Base-by-base conservation (phyloP, 352 stramenopile genomes). In the Thraustochytrium striatum region DNA sequence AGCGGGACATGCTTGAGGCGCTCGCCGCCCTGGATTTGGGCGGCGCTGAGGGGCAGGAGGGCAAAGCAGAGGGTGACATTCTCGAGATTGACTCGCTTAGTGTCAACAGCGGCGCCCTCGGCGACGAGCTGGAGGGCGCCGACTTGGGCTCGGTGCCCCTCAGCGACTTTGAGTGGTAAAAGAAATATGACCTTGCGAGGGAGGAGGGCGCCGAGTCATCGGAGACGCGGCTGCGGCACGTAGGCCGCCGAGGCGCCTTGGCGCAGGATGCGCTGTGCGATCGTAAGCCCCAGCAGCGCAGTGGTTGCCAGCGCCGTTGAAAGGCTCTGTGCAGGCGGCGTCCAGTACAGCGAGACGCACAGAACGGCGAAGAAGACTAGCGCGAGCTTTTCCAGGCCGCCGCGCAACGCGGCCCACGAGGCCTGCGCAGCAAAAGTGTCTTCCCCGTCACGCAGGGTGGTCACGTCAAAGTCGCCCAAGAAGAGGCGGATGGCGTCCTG, bases 401-500 rank as follows among this genome's bases (percentile, higher is more conserved):
- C n/a, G n/a, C n/a, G n/a, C n/a, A n/a, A n/a, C n/a, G n/a, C n/a
- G n/a, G n/a, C n/a, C n/a, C n/a, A n/a, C n/a, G 35, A 25, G 59
- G 9, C 9, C 21, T 28, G 36, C 59, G 36, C 21, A n/a, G 59
- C 59, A n/a, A 70, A 70, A 33, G 53, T 32, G 38, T 70, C 59
- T 2, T 70, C 59, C 5, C 5, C 53, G 16, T 52, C 21, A 1
- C 59, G 35, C 13, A 70, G 59, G 25, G 59, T 44, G 2, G 59
- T 25, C 13, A 70, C 59, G n/a, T 1, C 16, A 36, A 82, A 83
- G 19, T 78, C 35, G 30, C 79, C 79, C 57, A 78, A 2, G 35
- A 83, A 79, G 39, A 98, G 84, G 61, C 98, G 92, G 68, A 97
- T 89, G 53, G 92, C 91, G 83, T 98, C 94, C 86, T 98, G 93